A percentile compares a stretch with the other conserved stretches of the same genome.
phyloP scores from a whole-genome alignment of 257 asterid species.

The Anisodus tanguticus region DNA sequence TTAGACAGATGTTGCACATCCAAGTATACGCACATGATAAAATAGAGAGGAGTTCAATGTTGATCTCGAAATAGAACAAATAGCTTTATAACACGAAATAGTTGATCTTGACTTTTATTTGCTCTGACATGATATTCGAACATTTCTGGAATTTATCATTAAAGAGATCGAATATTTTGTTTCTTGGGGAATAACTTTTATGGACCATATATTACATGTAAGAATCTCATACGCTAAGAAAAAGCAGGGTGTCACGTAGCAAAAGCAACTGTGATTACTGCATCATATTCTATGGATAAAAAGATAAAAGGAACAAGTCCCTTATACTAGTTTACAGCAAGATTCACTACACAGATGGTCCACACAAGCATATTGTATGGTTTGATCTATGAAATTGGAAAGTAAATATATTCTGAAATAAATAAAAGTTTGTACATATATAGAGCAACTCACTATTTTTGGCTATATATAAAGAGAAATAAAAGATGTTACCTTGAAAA shows the following conservation, averaged over 20 bases:
- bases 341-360: conserved; percentile 12
- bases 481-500: background rate
- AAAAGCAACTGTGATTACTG: background rate
- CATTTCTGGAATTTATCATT: background rate
- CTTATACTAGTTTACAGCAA: background rate
- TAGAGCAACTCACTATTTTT: background rate
- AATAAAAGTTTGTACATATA: background rate
- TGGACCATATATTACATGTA: background rate
- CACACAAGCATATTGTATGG: background rate
- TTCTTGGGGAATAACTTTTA: background rate
- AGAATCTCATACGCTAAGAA: background rate
- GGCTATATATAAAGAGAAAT: background rate
- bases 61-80: too few relatives aligned
- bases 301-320: background rate
- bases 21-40: too few relatives aligned
- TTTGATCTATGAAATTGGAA: background rate
- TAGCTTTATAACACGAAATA: background rate
- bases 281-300: background rate
- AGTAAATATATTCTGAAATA: background rate
- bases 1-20: too few relatives aligned
- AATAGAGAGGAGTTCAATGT: too few relatives aligned
- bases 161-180: background rate
- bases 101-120: background rate
- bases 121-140: background rate
- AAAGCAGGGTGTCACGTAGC: too few relatives aligned